phyloP scores from a whole-genome alignment of 805 yeast genomes.

The Saturnispora quitensis region DNA sequence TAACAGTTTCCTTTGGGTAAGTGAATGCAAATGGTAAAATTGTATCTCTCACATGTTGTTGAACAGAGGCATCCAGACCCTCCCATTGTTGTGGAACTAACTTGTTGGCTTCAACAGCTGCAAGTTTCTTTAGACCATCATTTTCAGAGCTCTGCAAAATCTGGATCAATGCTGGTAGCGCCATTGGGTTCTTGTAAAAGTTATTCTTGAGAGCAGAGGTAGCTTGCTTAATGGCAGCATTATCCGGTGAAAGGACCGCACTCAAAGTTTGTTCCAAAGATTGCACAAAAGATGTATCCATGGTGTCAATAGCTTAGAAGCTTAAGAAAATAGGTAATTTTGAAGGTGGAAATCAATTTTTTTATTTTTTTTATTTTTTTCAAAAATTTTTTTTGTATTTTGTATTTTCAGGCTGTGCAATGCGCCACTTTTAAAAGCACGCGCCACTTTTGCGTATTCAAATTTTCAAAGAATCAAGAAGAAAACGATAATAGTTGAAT shows the following conservation, averaged over 20 bases:
- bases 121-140: slow-evolving; percentile 73
- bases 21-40: slow-evolving; percentile 60
- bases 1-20: slow-evolving; percentile 53
- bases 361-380: background rate
- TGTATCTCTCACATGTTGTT: slow-evolving; percentile 56
- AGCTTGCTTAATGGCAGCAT: slow-evolving; percentile 74
- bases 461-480: background rate
- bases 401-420: background rate
- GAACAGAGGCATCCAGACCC: slow-evolving; percentile 36
- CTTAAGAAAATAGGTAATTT: background rate
- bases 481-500: background rate
- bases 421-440: background rate
- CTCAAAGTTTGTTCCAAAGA: slow-evolving; percentile 71
- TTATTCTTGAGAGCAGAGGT: slow-evolving; percentile 64
- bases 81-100: slow-evolving; percentile 68
- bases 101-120: slow-evolving; percentile 96
- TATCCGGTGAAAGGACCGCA: slow-evolving; percentile 74
- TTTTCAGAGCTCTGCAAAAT: slow-evolving; percentile 63
- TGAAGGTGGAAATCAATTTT: background rate
- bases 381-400: background rate
- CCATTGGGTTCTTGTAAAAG: slow-evolving; percentile 58
- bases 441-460: background rate
- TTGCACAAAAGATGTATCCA: slow-evolving; percentile 65
- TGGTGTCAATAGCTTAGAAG: slow-evolving; percentile 17
- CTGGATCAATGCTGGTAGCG: slow-evolving; percentile 77